A percentile compares a stretch with the other conserved stretches of the same genome.
These are phyloP conservation scores for Chlorella sorokiniana DNA, from an alignment of 139 green algal genomes.

Conservation along the genomic window DNA sequence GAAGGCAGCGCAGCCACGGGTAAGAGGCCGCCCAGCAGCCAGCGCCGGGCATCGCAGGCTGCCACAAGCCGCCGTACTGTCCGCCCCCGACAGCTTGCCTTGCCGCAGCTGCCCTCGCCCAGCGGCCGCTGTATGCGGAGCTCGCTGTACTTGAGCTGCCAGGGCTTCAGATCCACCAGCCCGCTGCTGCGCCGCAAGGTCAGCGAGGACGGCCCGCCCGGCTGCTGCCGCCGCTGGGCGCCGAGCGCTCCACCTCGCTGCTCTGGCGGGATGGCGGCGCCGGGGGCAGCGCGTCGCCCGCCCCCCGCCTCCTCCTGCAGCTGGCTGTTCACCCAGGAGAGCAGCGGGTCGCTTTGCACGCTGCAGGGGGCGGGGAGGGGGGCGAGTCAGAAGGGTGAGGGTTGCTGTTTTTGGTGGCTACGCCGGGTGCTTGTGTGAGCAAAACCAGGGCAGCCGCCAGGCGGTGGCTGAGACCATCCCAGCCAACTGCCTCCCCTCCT, in stretches of 20 bases:
- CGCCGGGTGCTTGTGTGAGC: too few relatives aligned
- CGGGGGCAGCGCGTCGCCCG: not conserved
- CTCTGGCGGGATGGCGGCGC: not conserved
- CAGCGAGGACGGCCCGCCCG: not conserved
- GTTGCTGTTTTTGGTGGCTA: too few relatives aligned
- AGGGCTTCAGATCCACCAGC: constrained; percentile 2
- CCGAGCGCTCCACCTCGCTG: too few relatives aligned
- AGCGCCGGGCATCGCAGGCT: not conserved
- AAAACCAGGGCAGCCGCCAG: too few relatives aligned
- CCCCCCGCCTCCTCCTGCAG: not conserved
- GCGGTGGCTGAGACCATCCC: too few relatives aligned
- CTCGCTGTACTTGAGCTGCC: not conserved
- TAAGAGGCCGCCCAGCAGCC: too few relatives aligned
- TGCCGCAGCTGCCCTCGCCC: constrained; percentile 14
- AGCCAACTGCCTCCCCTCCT: too few relatives aligned
- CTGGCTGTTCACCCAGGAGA: constrained; percentile 4
- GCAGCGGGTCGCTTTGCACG: not conserved
- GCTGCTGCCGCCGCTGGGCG: not conserved
- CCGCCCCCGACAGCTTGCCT: too few relatives aligned
- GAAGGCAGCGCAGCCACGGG: not conserved
- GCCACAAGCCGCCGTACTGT: not conserved
- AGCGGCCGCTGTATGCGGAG: constrained; percentile 4
- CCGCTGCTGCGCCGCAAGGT: not conserved
- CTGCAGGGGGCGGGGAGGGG: not conserved
- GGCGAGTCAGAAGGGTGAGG: not conserved